Evolutionary conservation across 306 rosid genomes (phyloP).

Genomic region (Cucurbita moschata): DNA sequence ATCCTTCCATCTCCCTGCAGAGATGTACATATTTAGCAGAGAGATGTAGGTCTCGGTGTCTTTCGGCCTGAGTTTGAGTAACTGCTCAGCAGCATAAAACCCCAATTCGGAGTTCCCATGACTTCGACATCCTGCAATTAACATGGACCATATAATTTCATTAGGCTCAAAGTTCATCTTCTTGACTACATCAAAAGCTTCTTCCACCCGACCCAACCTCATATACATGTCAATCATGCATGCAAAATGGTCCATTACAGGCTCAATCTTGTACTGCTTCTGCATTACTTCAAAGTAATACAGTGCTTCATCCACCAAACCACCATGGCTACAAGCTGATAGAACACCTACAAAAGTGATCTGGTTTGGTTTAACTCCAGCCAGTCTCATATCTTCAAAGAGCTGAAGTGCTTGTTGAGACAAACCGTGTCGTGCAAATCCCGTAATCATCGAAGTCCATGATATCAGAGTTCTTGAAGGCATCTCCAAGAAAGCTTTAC

Average conservation of each 20-base stretch:
- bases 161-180: conserved; percentile 54
- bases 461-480: conserved; percentile 65
- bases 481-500: conserved; percentile 80
- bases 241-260: conserved; percentile 74
- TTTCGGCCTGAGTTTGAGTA: conserved; percentile 64
- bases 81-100: conserved; percentile 52
- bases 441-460: conserved; percentile 84
- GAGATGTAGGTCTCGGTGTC: conserved; percentile 37
- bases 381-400: conserved; percentile 69
- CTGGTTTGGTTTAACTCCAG: conserved; percentile 58
- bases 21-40: conserved; percentile 44
- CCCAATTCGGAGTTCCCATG: conserved; percentile 57
- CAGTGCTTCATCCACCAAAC: conserved; percentile 63
- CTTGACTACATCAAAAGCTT: conserved; percentile 52
- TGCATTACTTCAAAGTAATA: conserved; percentile 62
- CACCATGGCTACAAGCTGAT: conserved; percentile 74
- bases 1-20: conserved; percentile 45
- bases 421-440: conserved; percentile 66
- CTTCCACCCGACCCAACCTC: conserved; percentile 46
- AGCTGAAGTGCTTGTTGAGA: conserved; percentile 64
- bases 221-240: conserved; percentile 68
- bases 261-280: conserved; percentile 57
- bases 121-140: conserved; percentile 58
- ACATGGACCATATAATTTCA: conserved; percentile 60
- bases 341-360: conserved; percentile 80